These are phyloP conservation scores for Coffea humblotiana DNA, from an alignment of 305 asterid genomes.

Conservation along the genomic window DNA sequence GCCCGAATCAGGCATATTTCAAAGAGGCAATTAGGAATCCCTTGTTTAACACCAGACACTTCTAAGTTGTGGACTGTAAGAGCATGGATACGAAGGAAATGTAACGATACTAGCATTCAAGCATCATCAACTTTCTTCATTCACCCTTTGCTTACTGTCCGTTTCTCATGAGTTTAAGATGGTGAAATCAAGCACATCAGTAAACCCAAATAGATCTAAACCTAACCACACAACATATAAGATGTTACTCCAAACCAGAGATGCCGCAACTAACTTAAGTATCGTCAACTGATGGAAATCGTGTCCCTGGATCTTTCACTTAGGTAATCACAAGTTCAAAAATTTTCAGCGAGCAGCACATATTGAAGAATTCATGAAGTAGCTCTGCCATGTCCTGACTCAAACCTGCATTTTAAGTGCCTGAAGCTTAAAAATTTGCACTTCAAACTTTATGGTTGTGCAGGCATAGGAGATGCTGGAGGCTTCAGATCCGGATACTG, in stretches of 20 bases:
- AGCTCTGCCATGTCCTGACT: neutral
- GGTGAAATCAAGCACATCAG: neutral
- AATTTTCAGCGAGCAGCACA: conserved; percentile 7
- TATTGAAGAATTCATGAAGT: neutral
- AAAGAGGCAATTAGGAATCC: too few relatives aligned
- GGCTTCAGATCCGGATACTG: conserved; percentile 98
- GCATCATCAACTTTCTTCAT: neutral
- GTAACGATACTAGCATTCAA: neutral
- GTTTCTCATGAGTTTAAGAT: neutral
- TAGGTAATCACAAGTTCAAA: neutral
- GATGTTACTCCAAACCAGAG: neutral
- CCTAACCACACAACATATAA: conserved; percentile 7
- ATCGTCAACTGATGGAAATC: neutral
- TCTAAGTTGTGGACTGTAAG: neutral
- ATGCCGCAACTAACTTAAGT: neutral
- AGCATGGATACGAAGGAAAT: neutral
- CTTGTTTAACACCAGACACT: too few relatives aligned
- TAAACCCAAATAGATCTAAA: neutral
- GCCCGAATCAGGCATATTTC: too few relatives aligned
- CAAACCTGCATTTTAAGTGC: neutral
- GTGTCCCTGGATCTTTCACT: neutral
- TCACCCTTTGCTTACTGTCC: neutral
- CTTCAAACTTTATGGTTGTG: conserved; percentile 54
- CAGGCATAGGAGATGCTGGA: conserved; percentile 90
- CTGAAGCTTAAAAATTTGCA: too few relatives aligned